Base-by-base conservation (phyloP, 179 eudicot species). In the Actinidia arguta region DNA sequence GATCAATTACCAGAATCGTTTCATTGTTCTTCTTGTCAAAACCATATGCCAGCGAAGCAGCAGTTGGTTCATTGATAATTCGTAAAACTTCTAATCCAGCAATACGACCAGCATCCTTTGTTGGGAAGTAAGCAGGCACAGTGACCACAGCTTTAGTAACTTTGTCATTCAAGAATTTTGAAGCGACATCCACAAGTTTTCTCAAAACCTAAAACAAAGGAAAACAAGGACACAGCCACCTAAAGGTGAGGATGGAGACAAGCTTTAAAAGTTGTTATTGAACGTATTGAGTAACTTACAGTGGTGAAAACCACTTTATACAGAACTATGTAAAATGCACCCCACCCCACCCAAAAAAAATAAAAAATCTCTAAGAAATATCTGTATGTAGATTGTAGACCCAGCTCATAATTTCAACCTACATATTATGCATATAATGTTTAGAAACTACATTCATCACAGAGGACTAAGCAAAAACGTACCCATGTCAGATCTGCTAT, bases 71-170 rank as follows among this genome's bases (percentile, higher is more conserved):
- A 80, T 96, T 96, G 73, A 96, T 96, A 46, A 96, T 96, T 12
- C 99, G 91, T 36, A 94, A 94, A 85, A 96, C 95, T 61, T 96
- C 99, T 68, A 96, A 87, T 10, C 99, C 98, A 77, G 99, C 99
- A 82, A 96, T 94, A 11, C 97, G 95, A 5, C 98, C 98, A 66
- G 97, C 99, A 85, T 96, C 98, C 85, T 96, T 96, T 6, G 99
- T 96, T 54, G 99, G 95, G 89, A 96, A 95, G 87, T 96, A 96
- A 56, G 99, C 98, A 84, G 98, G 99, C 63, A 96, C 98, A 2
- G 98, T 96, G 17, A 96, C 98, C 17, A 95, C 99, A 80, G 96
- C 99, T 86, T 96, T 96, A 22, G 93, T 89, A 55, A 96, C 95
- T 86, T 92, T 88, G 80, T 93, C 95, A 44, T 95, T 96, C 90